These are phyloP conservation scores for Brachypodium distachyon DNA, from an alignment of 202 grass and related monocot genomes.

Conservation along the genomic window DNA sequence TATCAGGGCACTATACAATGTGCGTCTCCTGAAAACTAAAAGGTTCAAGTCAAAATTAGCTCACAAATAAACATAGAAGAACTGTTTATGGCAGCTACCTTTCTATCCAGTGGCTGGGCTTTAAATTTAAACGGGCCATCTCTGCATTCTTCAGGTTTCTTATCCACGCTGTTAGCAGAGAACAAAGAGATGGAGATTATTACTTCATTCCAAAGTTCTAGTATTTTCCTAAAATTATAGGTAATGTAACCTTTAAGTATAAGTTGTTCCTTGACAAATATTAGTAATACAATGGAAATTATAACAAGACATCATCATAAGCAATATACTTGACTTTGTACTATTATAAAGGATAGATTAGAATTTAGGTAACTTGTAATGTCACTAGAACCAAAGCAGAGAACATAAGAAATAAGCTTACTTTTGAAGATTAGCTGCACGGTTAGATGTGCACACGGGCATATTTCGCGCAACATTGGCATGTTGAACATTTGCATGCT, in stretches of 20 bases:
- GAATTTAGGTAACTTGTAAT: not conserved
- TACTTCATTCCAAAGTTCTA: not conserved
- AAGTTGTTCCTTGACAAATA: not conserved
- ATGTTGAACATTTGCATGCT: slow-evolving; percentile 9
- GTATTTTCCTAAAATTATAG: not conserved
- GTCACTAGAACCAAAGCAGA: not conserved
- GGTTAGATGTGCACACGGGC: slow-evolving; percentile 27
- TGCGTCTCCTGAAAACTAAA: not conserved
- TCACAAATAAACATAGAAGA: not conserved
- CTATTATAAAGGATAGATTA: not conserved
- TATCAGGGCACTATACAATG: not conserved
- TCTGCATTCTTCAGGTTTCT: slow-evolving; percentile 35
- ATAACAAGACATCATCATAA: not conserved
- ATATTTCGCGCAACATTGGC: slow-evolving; percentile 3
- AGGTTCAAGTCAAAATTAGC: not conserved
- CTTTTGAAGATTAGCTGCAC: slow-evolving; percentile 35
- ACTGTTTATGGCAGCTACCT: slow-evolving; percentile 33
- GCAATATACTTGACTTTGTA: not conserved
- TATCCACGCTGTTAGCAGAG: slow-evolving; percentile 24
- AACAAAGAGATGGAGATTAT: not conserved
- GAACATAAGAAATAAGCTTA: slow-evolving; percentile 19
- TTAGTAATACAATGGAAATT: not conserved
- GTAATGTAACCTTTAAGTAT: not conserved
- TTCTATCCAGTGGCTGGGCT: slow-evolving; percentile 55
- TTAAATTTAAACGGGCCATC: slow-evolving; percentile 53